These are phyloP conservation scores for Phytophthora uliginosa DNA, from an alignment of 352 stramenopile genomes.

Conservation along the genomic window DNA sequence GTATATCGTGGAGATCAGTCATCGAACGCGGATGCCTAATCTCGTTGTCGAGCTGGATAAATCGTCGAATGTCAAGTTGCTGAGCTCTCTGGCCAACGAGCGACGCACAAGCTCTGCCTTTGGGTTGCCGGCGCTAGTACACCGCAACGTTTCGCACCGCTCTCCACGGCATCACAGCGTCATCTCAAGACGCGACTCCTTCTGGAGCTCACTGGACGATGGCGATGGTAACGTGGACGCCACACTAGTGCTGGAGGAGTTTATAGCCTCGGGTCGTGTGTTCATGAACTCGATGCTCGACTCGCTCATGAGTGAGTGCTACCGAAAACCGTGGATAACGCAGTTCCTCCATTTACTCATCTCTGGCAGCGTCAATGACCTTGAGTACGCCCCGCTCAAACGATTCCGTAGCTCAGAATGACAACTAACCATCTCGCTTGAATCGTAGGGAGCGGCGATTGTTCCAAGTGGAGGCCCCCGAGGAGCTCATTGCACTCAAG, in stretches of 20 bases:
- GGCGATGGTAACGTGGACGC: slow-evolving; percentile 39
- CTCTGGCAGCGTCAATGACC: slow-evolving; percentile 64
- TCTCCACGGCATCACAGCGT: slow-evolving; percentile 48
- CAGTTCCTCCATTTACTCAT: slow-evolving; percentile 75
- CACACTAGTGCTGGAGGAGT: slow-evolving; percentile 73
- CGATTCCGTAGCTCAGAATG: not conserved
- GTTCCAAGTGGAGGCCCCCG: slow-evolving; percentile 72
- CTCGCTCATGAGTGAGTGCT: slow-evolving; percentile 82
- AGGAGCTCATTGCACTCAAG: slow-evolving; percentile 53
- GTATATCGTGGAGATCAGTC: slow-evolving; percentile 86
- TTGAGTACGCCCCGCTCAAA: slow-evolving; percentile 41
- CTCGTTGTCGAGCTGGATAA: slow-evolving; percentile 81
- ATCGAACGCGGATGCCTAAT: slow-evolving; percentile 72
- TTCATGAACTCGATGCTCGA: slow-evolving; percentile 83
- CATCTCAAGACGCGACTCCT: slow-evolving; percentile 52
- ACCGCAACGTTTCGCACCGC: slow-evolving; percentile 55
- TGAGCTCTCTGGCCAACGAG: slow-evolving; percentile 79
- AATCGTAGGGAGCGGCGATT: slow-evolving; percentile 61
- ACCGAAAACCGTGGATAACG: slow-evolving; percentile 82
- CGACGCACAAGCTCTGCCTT: slow-evolving; percentile 47
- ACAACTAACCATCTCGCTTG: slow-evolving; percentile 2
- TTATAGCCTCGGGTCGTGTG: slow-evolving; percentile 76
- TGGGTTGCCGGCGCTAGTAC: slow-evolving; percentile 47
- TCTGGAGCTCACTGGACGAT: slow-evolving; percentile 51
- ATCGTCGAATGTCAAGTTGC: slow-evolving; percentile 79